phyloP scores from a whole-genome alignment of 768 basidiomycete species.

The Vishniacozyma victoriae region DNA sequence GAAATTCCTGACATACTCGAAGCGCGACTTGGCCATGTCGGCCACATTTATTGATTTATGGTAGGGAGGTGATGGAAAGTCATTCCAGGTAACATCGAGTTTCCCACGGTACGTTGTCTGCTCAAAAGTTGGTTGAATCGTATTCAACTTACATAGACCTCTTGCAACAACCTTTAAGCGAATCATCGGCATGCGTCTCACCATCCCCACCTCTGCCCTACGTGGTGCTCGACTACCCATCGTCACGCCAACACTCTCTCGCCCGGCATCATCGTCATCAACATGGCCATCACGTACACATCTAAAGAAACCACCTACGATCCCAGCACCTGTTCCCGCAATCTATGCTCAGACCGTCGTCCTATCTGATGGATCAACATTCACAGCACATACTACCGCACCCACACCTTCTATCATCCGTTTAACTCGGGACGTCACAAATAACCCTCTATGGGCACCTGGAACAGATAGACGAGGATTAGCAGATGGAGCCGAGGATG shows the following conservation, averaged over 20 bases:
- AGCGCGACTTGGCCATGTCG: constrained; percentile 85
- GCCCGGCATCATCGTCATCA: constrained; percentile 14
- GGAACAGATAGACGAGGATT: constrained; percentile 49
- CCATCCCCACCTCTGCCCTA: no score
- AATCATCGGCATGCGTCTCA: no score
- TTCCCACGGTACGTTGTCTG: constrained; percentile 18
- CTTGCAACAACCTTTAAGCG: no score
- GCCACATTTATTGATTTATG: not conserved
- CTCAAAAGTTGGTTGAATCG: no score
- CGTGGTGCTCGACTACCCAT: no score
- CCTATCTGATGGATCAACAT: constrained; percentile 81
- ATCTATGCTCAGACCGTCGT: constrained; percentile 80
- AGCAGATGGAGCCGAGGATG: constrained; percentile 67
- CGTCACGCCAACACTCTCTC: no score
- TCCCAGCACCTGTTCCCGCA: constrained; percentile 79
- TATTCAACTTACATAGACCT: no score
- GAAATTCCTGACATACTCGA: constrained; percentile 80
- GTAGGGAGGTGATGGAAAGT: not conserved
- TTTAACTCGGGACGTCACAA: constrained; percentile 79
- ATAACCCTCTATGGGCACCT: constrained; percentile 80
- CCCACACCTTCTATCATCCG: constrained; percentile 65
- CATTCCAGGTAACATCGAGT: not conserved
- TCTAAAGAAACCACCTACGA: constrained; percentile 54
- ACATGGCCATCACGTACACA: constrained; percentile 70
- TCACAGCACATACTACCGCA: constrained; percentile 81